Evolutionary conservation across 495 filamentous ascomycete species (phyloP).

Genomic region (Penicillium paradoxum): DNA sequence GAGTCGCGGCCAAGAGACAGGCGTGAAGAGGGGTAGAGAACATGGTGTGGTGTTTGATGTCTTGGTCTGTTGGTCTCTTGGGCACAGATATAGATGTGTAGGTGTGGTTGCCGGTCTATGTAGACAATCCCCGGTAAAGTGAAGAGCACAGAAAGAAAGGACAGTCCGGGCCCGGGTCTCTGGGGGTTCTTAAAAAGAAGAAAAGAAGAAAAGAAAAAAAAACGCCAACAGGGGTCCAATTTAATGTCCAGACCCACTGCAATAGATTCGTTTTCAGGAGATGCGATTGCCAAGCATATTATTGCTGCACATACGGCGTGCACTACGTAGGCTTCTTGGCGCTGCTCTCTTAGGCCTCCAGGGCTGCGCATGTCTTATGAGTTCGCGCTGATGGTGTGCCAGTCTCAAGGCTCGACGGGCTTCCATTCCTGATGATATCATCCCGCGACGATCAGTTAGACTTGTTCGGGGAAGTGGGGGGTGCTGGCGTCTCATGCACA

Average conservation of each 20-base stretch:
- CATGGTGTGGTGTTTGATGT: background rate
- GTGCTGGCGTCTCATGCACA: constrained; percentile 1
- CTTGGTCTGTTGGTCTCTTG: too few species aligned
- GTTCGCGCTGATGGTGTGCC: too few species aligned
- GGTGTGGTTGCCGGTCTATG: too few species aligned
- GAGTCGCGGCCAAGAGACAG: constrained; percentile 2
- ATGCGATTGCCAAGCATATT: background rate
- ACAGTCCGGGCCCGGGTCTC: background rate
- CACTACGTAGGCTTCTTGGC: background rate
- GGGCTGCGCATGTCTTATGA: too few species aligned
- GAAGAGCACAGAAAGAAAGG: background rate
- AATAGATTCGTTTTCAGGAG: background rate
- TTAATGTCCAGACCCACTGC: background rate
- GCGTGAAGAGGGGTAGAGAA: constrained; percentile 4
- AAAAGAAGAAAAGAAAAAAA: background rate
- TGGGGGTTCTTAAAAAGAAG: background rate
- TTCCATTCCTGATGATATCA: constrained; percentile 5
- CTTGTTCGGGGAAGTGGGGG: constrained; percentile 5
- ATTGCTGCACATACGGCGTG: background rate
- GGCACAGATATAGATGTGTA: background rate
- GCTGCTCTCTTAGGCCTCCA: background rate
- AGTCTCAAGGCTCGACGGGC: too few species aligned
- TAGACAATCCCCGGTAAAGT: background rate
- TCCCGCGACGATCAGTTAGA: constrained; percentile 6
- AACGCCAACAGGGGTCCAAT: background rate